Conservation (phyloP, 108 stramenopile genomes). For the Schizochytrium sp. region DNA sequence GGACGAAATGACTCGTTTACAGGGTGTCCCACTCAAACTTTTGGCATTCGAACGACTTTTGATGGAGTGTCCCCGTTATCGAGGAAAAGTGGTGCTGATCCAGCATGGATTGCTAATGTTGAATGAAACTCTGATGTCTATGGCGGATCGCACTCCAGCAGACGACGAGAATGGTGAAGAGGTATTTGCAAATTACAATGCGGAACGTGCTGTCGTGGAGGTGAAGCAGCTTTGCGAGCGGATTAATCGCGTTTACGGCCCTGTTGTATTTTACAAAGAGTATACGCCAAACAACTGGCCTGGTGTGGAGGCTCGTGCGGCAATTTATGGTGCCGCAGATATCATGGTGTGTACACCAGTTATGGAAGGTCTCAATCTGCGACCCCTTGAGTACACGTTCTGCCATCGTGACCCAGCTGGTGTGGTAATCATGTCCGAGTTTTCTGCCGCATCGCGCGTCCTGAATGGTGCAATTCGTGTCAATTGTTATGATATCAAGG, state of each 20-base stretch:
- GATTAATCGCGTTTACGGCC: slow-evolving; percentile 84
- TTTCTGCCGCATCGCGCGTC: slow-evolving; percentile 92
- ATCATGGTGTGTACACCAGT: slow-evolving; percentile 88
- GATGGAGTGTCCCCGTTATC: slow-evolving; percentile 89
- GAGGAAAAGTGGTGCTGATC: slow-evolving; percentile 90
- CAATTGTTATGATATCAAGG: slow-evolving; percentile 94
- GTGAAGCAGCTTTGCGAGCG: slow-evolving; percentile 83
- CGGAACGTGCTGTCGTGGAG: slow-evolving; percentile 67
- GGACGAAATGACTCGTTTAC: slow-evolving; percentile 91
- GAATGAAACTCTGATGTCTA: not conserved
- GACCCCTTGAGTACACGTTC: slow-evolving; percentile 90
- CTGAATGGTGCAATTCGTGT: slow-evolving; percentile 96
- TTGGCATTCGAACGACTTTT: slow-evolving; percentile 94
- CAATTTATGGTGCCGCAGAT: slow-evolving; percentile 87
- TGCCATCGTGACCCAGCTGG: slow-evolving; percentile 82
- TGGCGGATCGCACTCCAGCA: slow-evolving; percentile 65
- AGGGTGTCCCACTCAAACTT: slow-evolving; percentile 91
- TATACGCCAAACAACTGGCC: slow-evolving; percentile 76
- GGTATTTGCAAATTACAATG: not conserved
- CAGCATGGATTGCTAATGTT: slow-evolving; percentile 86
- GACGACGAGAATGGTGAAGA: slow-evolving; percentile 57
- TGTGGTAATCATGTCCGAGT: slow-evolving; percentile 95
- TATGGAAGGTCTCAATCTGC: slow-evolving; percentile 95
- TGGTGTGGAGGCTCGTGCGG: slow-evolving; percentile 85
- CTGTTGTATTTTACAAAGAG: slow-evolving; percentile 91